These are phyloP conservation scores for Lipomyces sp. DNA, from an alignment of 805 yeast genomes.

Conservation along the genomic window DNA sequence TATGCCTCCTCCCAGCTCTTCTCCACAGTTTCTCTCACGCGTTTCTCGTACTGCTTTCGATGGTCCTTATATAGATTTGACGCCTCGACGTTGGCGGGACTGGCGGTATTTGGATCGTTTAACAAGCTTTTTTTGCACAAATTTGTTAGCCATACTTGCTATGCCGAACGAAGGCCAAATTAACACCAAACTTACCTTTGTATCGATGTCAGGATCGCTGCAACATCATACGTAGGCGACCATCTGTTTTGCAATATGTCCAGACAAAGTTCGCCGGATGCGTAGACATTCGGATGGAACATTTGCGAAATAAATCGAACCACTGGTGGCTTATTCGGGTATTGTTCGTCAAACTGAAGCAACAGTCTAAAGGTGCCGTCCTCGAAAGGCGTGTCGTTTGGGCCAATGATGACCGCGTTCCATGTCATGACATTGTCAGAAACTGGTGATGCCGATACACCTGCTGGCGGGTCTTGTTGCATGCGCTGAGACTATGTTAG, in stretches of 20 bases:
- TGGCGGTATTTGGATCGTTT: constrained; percentile 94
- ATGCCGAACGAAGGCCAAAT: not conserved
- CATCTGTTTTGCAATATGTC: constrained; percentile 96
- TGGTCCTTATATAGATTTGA: constrained; percentile 95
- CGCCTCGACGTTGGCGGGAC: constrained; percentile 98
- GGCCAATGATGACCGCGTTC: constrained; percentile 97
- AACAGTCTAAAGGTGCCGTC: constrained; percentile 92
- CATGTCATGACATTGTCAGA: constrained; percentile 98
- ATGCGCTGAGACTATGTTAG: constrained; percentile 61
- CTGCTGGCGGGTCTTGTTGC: constrained; percentile 98
- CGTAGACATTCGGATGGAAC: constrained; percentile 98
- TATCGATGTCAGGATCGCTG: constrained; percentile 89
- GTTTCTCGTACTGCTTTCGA: constrained; percentile 84
- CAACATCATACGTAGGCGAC: constrained; percentile 98
- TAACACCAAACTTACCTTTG: constrained; percentile 56
- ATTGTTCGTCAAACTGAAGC: constrained; percentile 92
- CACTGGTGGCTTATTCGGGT: constrained; percentile 94
- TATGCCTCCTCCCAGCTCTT: constrained; percentile 71
- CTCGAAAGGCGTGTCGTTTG: constrained; percentile 96
- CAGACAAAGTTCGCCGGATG: constrained; percentile 90
- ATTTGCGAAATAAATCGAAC: constrained; percentile 90
- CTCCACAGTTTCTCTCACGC: constrained; percentile 95
- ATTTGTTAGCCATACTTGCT: not conserved
- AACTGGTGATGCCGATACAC: constrained; percentile 95
- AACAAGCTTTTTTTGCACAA: constrained; percentile 52